Percentiles rank a stretch among this genome's conserved stretches.
These are phyloP conservation scores for Talaromyces funiculosus DNA, from an alignment of 2,329 filamentous ascomycete genomes.

Conservation along the genomic window DNA sequence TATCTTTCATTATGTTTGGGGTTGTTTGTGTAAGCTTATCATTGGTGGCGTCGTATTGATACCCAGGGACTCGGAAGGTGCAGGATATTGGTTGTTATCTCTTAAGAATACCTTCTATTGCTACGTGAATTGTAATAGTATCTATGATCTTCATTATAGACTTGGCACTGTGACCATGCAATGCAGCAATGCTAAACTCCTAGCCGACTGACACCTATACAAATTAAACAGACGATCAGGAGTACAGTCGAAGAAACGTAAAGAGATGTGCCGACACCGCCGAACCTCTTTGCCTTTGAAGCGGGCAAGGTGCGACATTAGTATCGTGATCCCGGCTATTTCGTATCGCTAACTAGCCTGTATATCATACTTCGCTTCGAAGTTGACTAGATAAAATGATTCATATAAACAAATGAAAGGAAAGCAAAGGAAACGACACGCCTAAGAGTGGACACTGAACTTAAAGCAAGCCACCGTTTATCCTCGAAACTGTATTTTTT, in stretches of 20 bases:
- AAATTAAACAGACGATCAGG: neutral
- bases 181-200: neutral
- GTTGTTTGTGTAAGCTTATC: neutral
- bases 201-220: neutral
- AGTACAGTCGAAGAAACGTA: neutral
- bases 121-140: neutral
- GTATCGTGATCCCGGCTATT: neutral
- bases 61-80: conserved; percentile 2
- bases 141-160: neutral
- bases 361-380: neutral
- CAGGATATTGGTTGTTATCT: neutral
- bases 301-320: neutral
- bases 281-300: neutral
- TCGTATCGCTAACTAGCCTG: neutral
- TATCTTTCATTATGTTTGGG: neutral
- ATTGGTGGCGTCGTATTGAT: conserved; percentile 5
- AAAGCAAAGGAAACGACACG: neutral
- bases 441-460: neutral
- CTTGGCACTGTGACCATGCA: neutral
- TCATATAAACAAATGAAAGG: neutral
- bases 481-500: neutral
- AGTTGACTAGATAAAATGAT: neutral
- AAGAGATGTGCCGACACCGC: neutral
- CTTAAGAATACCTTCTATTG: neutral
- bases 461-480: neutral